Evolutionary conservation across 192 early-diverging fungal species (phyloP).

Genomic region (Backusella parvicylindrica): DNA sequence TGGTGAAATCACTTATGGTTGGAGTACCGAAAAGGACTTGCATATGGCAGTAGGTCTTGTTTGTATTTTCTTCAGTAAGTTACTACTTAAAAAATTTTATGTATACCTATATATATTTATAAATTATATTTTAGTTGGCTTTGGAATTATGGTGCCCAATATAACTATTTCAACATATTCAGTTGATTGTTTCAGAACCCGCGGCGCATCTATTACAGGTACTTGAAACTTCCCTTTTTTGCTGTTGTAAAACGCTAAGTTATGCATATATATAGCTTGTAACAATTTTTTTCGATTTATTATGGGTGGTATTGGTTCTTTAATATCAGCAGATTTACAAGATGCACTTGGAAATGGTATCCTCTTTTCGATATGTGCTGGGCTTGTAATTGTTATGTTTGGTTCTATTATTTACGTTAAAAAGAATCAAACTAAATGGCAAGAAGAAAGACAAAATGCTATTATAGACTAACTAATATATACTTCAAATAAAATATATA

Average conservation of each 20-base stretch:
- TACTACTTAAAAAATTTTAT: neutral
- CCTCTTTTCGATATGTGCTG: slow-evolving; percentile 24
- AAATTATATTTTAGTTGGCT: slow-evolving; percentile 21
- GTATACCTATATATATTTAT: neutral
- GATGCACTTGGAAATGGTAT: slow-evolving; percentile 26
- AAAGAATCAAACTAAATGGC: neutral
- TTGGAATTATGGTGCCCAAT: slow-evolving; percentile 27
- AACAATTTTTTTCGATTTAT: slow-evolving; percentile 30
- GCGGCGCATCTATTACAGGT: slow-evolving; percentile 33
- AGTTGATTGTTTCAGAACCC: slow-evolving; percentile 28
- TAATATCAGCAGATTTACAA: slow-evolving; percentile 28
- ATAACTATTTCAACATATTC: slow-evolving; percentile 30
- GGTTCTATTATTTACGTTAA: neutral
- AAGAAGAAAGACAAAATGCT: neutral
- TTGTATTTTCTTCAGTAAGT: slow-evolving; percentile 30
- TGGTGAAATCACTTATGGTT: slow-evolving; percentile 27
- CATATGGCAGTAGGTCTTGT: slow-evolving; percentile 29
- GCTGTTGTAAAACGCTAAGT: neutral
- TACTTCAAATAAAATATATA: neutral
- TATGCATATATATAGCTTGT: slow-evolving; percentile 23
- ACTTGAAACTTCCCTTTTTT: too few species aligned
- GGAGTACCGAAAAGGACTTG: slow-evolving; percentile 27
- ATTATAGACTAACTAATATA: neutral
- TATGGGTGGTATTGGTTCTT: slow-evolving; percentile 28
- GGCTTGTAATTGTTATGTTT: neutral